These are phyloP conservation scores for Bauhinia variegata DNA, from an alignment of 306 rosid species.

Conservation along the genomic window DNA sequence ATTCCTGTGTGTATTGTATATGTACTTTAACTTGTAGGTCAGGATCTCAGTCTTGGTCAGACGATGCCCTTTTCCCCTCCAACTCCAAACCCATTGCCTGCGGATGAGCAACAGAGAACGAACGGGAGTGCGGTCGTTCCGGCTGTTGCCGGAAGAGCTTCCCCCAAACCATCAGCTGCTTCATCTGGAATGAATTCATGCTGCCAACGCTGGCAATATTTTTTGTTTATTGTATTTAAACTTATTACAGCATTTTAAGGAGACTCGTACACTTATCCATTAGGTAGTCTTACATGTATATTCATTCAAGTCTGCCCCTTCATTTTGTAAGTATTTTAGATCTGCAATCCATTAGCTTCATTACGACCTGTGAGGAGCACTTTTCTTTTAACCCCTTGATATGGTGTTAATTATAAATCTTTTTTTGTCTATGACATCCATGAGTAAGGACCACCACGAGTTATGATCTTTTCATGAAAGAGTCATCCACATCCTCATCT, in stretches of 20 bases:
- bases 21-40: constrained; percentile 58
- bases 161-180: constrained; percentile 78
- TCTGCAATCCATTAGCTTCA: constrained; percentile 47
- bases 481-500: too few relatives aligned
- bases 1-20: too few relatives aligned
- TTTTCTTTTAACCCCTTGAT: constrained; percentile 6
- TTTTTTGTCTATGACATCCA: too few relatives aligned
- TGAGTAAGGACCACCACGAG: too few relatives aligned
- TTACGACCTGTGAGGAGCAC: constrained; percentile 35
- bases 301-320: constrained; percentile 37
- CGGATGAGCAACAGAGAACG: constrained; percentile 78
- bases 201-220: constrained; percentile 44
- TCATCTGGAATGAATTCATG: constrained; percentile 41
- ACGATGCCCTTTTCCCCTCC: constrained; percentile 59
- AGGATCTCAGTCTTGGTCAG: constrained; percentile 70
- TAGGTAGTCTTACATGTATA: constrained; percentile 66
- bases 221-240: constrained; percentile 45
- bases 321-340: constrained; percentile 43
- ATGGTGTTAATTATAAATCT: too few relatives aligned
- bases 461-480: too few relatives aligned
- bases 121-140: constrained; percentile 78
- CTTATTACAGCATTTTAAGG: constrained; percentile 38
- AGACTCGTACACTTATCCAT: constrained; percentile 26
- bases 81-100: constrained; percentile 68
- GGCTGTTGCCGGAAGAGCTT: constrained; percentile 89